Conservation (phyloP, 2,329 filamentous ascomycete species). For the Pseudogymnoascus sp. region DNA sequence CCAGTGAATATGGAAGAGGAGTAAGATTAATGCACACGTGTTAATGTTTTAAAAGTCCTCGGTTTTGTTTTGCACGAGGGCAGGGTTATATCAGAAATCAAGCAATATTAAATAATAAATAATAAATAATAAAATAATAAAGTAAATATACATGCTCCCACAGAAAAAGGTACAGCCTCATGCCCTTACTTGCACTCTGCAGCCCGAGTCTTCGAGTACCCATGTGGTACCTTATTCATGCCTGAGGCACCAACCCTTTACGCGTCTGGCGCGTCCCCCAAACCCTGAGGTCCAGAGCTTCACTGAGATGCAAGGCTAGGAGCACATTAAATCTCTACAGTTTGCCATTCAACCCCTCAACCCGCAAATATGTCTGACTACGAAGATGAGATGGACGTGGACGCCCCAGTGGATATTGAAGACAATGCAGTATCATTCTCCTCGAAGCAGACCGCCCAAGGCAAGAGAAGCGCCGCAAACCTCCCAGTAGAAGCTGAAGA, state of each 20-base stretch:
- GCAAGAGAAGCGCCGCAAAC: slow-evolving; percentile 87
- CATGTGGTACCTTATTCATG: neutral
- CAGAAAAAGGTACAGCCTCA: neutral
- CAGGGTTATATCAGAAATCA: neutral
- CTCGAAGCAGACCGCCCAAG: slow-evolving; percentile 65
- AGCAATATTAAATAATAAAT: neutral
- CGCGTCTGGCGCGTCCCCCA: slow-evolving; percentile 4
- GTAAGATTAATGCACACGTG: neutral
- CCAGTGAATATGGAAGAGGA: neutral
- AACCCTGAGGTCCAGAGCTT: neutral
- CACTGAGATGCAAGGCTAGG: neutral
- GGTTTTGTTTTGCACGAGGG: neutral
- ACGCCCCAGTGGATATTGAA: slow-evolving; percentile 39
- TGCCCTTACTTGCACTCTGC: neutral
- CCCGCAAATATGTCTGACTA: slow-evolving; percentile 40
- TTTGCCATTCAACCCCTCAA: neutral
- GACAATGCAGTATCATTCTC: slow-evolving; percentile 54
- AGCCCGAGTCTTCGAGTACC: neutral
- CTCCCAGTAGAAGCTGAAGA: slow-evolving; percentile 91
- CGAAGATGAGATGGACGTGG: slow-evolving; percentile 62
- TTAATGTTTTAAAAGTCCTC: neutral
- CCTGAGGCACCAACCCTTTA: neutral
- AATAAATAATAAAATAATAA: neutral
- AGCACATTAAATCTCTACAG: neutral
- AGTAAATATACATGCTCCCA: neutral